Percentiles rank a stretch among this genome's conserved stretches.
Conservation (phyloP, 441 rosid genomes). For the Euphorbia schlechtendalii region DNA sequence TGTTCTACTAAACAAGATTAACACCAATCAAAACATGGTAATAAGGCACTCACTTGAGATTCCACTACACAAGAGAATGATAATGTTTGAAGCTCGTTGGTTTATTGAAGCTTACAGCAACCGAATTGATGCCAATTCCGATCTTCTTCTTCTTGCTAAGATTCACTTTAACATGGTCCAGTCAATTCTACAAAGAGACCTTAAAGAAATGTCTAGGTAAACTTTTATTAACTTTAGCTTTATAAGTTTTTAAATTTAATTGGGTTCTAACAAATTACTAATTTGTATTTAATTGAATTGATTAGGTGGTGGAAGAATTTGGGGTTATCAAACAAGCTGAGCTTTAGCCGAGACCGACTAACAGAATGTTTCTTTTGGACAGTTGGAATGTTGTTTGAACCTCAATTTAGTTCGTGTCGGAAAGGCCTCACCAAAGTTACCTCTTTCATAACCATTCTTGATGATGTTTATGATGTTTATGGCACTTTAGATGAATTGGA, state of each 20-base stretch:
- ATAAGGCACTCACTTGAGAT: slow-evolving; percentile 31
- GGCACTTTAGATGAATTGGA: slow-evolving; percentile 28
- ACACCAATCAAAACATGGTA: not conserved
- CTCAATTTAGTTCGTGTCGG: slow-evolving; percentile 21
- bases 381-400: slow-evolving; percentile 26
- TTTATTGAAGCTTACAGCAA: slow-evolving; percentile 27
- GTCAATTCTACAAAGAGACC: slow-evolving; percentile 24
- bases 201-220: slow-evolving; percentile 1
- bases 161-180: slow-evolving; percentile 30
- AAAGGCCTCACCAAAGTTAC: slow-evolving; percentile 28
- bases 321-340: slow-evolving; percentile 21
- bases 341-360: slow-evolving; percentile 36
- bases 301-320: slow-evolving; percentile 33
- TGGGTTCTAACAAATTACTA: not conserved
- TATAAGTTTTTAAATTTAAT: too few relatives aligned
- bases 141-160: slow-evolving; percentile 33
- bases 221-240: not conserved
- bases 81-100: slow-evolving; percentile 32
- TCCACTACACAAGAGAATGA: slow-evolving; percentile 29
- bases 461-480: slow-evolving; percentile 29
- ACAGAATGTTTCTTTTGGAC: slow-evolving; percentile 41
- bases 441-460: slow-evolving; percentile 25
- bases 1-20: slow-evolving; percentile 13
- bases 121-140: not conserved
- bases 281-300: not conserved